Percentiles rank a stretch among this genome's conserved stretches.
Conservation (phyloP, 805 yeast species). For the Yamadazyma laniorum region DNA sequence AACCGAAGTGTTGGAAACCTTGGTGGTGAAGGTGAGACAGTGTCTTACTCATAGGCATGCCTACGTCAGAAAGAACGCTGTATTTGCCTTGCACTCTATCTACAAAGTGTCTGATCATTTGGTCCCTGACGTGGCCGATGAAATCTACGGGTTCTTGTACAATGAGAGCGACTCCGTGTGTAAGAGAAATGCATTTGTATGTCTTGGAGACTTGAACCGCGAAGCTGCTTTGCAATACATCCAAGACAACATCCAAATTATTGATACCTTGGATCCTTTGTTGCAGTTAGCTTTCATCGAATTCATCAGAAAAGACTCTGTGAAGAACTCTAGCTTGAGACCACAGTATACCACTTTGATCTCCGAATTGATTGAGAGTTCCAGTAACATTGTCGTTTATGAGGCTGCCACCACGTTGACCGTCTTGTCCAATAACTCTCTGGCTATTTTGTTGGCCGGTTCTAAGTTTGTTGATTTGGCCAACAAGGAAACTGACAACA, state of each 20-base stretch:
- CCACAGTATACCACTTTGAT: constrained; percentile 71
- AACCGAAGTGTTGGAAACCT: constrained; percentile 90
- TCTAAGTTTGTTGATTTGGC: constrained; percentile 84
- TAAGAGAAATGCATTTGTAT: constrained; percentile 91
- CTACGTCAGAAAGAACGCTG: constrained; percentile 95
- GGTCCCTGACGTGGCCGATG: constrained; percentile 93
- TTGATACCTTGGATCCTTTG: constrained; percentile 73
- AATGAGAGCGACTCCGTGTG: constrained; percentile 92
- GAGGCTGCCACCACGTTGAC: constrained; percentile 88
- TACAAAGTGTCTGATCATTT: constrained; percentile 80
- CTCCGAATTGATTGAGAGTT: constrained; percentile 67
- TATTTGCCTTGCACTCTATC: constrained; percentile 82
- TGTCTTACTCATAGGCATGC: constrained; percentile 97
- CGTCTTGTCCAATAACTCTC: constrained; percentile 59
- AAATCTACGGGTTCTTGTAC: constrained; percentile 66
- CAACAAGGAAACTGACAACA: constrained; percentile 90
- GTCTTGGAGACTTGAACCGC: constrained; percentile 77
- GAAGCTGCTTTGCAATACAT: constrained; percentile 81
- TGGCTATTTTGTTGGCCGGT: constrained; percentile 75
- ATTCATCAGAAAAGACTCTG: constrained; percentile 82
- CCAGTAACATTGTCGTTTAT: constrained; percentile 72
- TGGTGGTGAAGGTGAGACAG: constrained; percentile 87
- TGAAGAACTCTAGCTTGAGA: constrained; percentile 59
- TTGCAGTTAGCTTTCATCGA: constrained; percentile 88
- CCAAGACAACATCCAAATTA: constrained; percentile 60